These are phyloP conservation scores for Zygnema circumcarinatum DNA, from an alignment of 139 green algal genomes.

Conservation along the genomic window DNA sequence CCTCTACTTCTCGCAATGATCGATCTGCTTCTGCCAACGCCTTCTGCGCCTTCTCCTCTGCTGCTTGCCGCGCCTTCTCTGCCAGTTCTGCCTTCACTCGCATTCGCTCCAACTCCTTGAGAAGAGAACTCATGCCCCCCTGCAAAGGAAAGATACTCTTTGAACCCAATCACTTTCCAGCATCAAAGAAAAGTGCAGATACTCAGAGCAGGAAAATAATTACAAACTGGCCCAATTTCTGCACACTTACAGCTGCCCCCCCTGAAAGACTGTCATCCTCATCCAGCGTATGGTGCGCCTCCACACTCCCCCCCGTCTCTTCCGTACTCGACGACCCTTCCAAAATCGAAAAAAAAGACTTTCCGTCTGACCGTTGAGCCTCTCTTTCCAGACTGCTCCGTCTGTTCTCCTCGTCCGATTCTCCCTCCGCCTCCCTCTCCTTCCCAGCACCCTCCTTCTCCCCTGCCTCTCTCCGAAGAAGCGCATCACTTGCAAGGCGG, in stretches of 20 bases:
- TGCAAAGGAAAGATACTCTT: neutral
- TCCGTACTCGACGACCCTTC: neutral
- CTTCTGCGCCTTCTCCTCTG: constrained; percentile 18
- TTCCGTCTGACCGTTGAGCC: neutral
- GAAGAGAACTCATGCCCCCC: constrained; percentile 9
- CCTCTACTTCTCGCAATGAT: constrained; percentile 31
- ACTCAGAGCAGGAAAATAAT: constrained; percentile 15
- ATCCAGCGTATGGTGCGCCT: neutral
- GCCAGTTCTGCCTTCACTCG: constrained; percentile 15
- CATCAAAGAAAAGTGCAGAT: neutral
- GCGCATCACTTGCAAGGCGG: neutral
- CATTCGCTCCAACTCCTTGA: constrained; percentile 30
- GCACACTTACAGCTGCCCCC: neutral
- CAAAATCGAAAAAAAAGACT: neutral
- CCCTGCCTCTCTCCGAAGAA: neutral
- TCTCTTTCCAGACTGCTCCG: neutral
- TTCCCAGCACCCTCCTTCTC: neutral
- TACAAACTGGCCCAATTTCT: too few species aligned
- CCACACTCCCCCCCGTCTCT: neutral
- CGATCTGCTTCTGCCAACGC: constrained; percentile 14
- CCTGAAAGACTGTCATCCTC: neutral
- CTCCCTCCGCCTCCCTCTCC: neutral
- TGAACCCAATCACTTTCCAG: neutral
- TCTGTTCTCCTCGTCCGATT: neutral
- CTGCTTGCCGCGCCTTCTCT: constrained; percentile 7